phyloP scores from a whole-genome alignment of 768 basidiomycete species.

The Podaxis sp. region DNA sequence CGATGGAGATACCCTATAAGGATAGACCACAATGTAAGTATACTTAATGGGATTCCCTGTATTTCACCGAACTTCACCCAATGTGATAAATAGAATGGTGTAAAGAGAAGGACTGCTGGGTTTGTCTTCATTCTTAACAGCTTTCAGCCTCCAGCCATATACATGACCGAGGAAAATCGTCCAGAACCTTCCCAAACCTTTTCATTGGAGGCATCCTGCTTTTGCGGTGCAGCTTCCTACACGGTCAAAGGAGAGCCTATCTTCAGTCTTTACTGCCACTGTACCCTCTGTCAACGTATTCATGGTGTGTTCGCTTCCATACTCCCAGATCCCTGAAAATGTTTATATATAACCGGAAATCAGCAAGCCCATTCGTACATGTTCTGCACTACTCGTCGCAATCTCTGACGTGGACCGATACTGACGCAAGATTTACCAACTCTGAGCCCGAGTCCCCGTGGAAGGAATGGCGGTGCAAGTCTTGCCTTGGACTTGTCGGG shows the following conservation, averaged over 20 bases:
- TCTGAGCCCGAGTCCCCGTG: not conserved
- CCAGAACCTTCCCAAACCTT: not conserved
- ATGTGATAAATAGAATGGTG: not conserved
- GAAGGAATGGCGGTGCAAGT: conserved; percentile 6
- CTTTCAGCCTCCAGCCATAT: not conserved
- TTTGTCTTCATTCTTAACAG: not conserved
- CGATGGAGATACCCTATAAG: too few relatives aligned
- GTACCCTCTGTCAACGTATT: not conserved
- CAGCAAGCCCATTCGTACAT: not conserved
- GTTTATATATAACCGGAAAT: not conserved
- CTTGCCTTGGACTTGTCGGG: not conserved
- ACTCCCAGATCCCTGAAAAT: too few relatives aligned
- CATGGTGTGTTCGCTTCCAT: not conserved
- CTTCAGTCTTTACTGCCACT: not conserved
- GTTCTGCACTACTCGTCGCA: not conserved
- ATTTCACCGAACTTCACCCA: too few relatives aligned
- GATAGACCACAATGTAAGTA: too few relatives aligned
- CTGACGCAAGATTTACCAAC: not conserved
- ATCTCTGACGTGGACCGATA: not conserved
- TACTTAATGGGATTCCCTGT: too few relatives aligned
- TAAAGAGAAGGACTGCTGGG: not conserved
- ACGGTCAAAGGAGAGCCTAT: not conserved
- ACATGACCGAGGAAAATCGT: not conserved
- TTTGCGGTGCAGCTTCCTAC: not conserved
- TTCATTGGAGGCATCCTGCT: not conserved